A percentile compares a stretch with the other conserved stretches of the same genome.
Evolutionary conservation across 106 monocot genomes (phyloP).

Genomic region (Dioscorea zingiberensis): DNA sequence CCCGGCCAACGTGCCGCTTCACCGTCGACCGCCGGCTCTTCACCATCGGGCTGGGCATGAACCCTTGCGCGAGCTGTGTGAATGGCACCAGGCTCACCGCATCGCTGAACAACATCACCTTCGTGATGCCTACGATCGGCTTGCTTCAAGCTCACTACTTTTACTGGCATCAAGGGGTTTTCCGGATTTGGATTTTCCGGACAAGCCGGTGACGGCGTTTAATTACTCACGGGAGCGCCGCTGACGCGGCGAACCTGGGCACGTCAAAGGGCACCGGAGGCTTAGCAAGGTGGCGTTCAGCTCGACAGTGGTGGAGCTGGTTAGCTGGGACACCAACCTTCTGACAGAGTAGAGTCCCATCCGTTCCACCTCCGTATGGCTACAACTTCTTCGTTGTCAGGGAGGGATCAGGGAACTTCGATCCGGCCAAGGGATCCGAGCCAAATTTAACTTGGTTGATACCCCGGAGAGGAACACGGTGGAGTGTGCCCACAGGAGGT

Average conservation of each 20-base stretch:
- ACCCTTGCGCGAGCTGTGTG: slow-evolving; percentile 23
- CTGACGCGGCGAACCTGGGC: slow-evolving; percentile 22
- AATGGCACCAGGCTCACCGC: slow-evolving; percentile 25
- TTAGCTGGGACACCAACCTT: slow-evolving; percentile 30
- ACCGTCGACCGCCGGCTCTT: slow-evolving; percentile 25
- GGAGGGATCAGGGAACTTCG: slow-evolving; percentile 28
- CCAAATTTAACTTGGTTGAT: slow-evolving; percentile 34
- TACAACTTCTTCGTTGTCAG: slow-evolving; percentile 33
- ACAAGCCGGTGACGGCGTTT: slow-evolving; percentile 17
- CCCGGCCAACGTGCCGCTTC: slow-evolving; percentile 24
- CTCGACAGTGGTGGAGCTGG: slow-evolving; percentile 26
- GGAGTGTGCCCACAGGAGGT: slow-evolving; percentile 33
- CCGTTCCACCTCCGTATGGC: slow-evolving; percentile 26
- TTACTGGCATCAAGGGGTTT: slow-evolving; percentile 12
- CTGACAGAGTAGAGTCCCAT: slow-evolving; percentile 21
- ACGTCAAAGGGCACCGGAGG: slow-evolving; percentile 20
- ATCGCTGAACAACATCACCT: slow-evolving; percentile 32
- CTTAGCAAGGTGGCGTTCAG: slow-evolving; percentile 27
- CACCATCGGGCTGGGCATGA: slow-evolving; percentile 23
- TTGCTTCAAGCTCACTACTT: slow-evolving; percentile 32
- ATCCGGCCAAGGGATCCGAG: slow-evolving; percentile 25
- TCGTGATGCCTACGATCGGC: slow-evolving; percentile 14
- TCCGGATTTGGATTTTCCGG: slow-evolving; percentile 26
- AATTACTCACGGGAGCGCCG: slow-evolving; percentile 33
- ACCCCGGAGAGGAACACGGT: slow-evolving; percentile 38